Evolutionary conservation across 2,329 filamentous ascomycete genomes (phyloP).

Genomic region (Monilinia vaccinii-corymbosi): DNA sequence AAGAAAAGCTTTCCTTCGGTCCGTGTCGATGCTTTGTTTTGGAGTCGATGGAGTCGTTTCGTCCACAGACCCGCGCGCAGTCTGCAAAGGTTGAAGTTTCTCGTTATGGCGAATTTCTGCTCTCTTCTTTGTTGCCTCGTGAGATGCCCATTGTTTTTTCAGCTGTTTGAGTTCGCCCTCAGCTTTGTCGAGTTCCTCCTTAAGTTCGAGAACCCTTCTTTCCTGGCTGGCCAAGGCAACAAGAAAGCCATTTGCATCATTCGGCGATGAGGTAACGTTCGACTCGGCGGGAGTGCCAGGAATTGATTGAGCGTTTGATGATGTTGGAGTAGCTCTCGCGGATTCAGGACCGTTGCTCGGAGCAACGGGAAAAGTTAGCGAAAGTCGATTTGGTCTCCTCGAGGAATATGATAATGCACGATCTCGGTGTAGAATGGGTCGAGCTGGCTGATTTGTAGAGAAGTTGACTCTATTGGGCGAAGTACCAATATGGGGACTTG

Average conservation of each 20-base stretch:
- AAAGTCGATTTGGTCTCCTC: conserved; percentile 26
- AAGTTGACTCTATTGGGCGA: conserved; percentile 22
- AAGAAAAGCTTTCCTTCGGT: conserved; percentile 62
- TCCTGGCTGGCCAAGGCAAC: conserved; percentile 90
- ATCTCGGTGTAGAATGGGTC: conserved; percentile 16
- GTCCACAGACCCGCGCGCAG: conserved; percentile 17
- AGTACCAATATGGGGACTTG: conserved; percentile 23
- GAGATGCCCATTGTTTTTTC: conserved; percentile 74
- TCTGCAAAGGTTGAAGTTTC: conserved; percentile 45
- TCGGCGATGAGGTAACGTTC: conserved; percentile 19
- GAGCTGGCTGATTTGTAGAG: conserved; percentile 14
- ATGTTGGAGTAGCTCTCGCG: conserved; percentile 24
- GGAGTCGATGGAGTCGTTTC: conserved; percentile 18
- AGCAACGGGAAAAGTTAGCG: conserved; percentile 28
- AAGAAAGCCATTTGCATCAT: conserved; percentile 47
- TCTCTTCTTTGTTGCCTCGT: conserved; percentile 69
- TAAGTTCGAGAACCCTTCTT: conserved; percentile 78
- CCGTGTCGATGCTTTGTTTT: conserved; percentile 49
- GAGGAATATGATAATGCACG: conserved; percentile 24
- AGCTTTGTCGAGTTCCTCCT: conserved; percentile 78
- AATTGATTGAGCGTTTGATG: conserved; percentile 22
- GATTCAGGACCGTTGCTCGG: conserved; percentile 22
- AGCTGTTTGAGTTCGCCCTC: conserved; percentile 67
- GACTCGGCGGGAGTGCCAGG: conserved; percentile 22
- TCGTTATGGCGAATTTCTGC: conserved; percentile 54